Base-by-base conservation (phyloP, 176 grass and related monocot genomes). In the Juncus inflexus region DNA sequence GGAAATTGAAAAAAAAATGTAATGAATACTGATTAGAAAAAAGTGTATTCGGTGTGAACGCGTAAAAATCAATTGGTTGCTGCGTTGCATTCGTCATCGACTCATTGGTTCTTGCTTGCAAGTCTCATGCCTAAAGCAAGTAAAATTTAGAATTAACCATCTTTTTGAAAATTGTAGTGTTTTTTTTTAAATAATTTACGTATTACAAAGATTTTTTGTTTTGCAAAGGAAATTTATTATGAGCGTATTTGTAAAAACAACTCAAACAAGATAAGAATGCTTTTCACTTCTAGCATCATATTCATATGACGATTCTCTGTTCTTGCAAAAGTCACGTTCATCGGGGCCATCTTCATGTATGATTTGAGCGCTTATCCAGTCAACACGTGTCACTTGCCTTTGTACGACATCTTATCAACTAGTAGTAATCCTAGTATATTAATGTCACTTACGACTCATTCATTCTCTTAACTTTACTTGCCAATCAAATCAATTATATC, bases 401-500 rank as follows among this genome's bases (percentile, higher is more conserved):
- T 38, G 67, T 71, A 71, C 40, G 39, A 10, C 16, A 42, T 35
- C n/a, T 71, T 71, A 71, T 59, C 67, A 19, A 70, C 14, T 6
- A 35, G 67, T 39, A 71, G 39, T 52, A 57, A 71, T 71, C 67
- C 54, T 71, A 71, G 54, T 55, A 56, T 58, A 51, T 11, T 70
- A 15, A 70, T 59, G 12, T 9, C 4, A 58, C 54, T 58, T 16
- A 45, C 3, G 16, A 42, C 67, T 58, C 36, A 5, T 28, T 12
- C 19, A 28, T 28, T 28, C 19, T 28, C 9, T n/a, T 43, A 58
- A 7, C 43, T 47, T 2, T 40, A 55, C 12, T 15, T 14, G 6
- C n/a, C 8, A 59, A 59, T 35, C 52, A 71, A 58, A 59, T 56
- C 52, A 70, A 45, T 68, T 68, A 68, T 56, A 69, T 69, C 66